Evolutionary conservation across 805 yeast genomes (phyloP), one percentile per base, ranked within the genome.

Genomic region (Alloascoidea hylecoeti): DNA sequence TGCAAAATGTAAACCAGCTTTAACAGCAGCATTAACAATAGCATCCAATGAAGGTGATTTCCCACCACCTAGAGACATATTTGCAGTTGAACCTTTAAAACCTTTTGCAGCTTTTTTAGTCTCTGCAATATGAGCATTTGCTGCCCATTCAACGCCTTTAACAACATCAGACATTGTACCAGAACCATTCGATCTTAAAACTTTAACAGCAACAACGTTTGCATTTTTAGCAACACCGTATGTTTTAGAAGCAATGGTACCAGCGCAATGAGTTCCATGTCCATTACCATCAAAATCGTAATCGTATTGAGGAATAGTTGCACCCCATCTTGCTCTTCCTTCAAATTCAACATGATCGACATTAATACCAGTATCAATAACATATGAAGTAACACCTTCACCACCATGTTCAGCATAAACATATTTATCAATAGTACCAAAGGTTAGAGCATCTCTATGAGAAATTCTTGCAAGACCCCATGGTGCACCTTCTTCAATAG

Each of bases 401-500:
- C 80, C 80, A 44, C 73, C 83, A 39, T 64, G 72, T 44, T 57
- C 57, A 50, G 74, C 78, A 53, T 67, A 75, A 41, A 72, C 57
- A 60, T 76, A 76, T 60, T 70, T 68, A 58, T 68, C 69, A 60
- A 69, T 71, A 34, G 75, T 63, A 49, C 68, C 68, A 46, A 73
- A 64, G 44, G 72, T 67, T 47, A 76, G 66, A n/a, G 73, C 68
- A 40, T 67, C 64, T 50, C 81, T 72, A 61, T 73, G 79, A 34
- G 80, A 72, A 41, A 77, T 64, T 55, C 84, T 68, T 39, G 84
- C 81, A 46, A 76, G 67, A 49, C 83, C 84, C 84, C 84, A 76
- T 34, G 84, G 82, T 41, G 83, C 78, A 42, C 72, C 74, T 52
- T 68, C 71, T 60, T 75, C 77, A 45, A 59, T 57, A 35, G 68